phyloP scores from a whole-genome alignment of 2,329 filamentous ascomycete species.

The Curvularia sp. region DNA sequence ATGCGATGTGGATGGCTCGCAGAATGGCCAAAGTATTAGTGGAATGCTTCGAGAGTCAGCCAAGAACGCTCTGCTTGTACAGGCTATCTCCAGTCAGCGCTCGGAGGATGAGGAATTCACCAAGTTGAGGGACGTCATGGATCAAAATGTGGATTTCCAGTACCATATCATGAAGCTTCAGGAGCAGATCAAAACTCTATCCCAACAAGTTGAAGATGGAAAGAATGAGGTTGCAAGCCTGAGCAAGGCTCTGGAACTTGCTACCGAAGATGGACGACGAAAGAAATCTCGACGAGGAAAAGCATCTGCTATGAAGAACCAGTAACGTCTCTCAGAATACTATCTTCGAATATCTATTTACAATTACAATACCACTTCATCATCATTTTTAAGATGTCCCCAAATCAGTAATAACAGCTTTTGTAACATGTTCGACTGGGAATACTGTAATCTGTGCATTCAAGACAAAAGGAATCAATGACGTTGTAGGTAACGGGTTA shows the following conservation, averaged over 20 bases:
- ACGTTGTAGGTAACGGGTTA: constrained; percentile 3
- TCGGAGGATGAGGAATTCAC: constrained; percentile 4
- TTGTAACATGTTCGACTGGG: constrained; percentile 8
- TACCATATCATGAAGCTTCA: constrained; percentile 4
- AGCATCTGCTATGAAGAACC: constrained; percentile 5
- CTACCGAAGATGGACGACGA: constrained; percentile 6
- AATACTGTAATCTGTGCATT: constrained; percentile 19
- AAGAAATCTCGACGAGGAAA: constrained; percentile 15
- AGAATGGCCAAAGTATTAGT: constrained; percentile 21
- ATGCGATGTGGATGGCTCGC: background rate
- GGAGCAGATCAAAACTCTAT: constrained; percentile 3
- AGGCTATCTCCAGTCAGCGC: constrained; percentile 7
- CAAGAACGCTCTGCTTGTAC: constrained; percentile 17
- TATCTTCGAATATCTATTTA: too few species aligned
- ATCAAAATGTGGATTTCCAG: constrained; percentile 20
- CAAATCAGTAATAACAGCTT: constrained; percentile 13
- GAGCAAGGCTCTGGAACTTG: constrained; percentile 15
- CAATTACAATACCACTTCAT: too few species aligned
- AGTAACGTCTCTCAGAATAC: too few species aligned
- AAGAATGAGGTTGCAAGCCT: constrained; percentile 15
- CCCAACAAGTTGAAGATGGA: constrained; percentile 7
- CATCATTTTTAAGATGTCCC: too few species aligned
- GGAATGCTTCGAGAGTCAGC: constrained; percentile 22
- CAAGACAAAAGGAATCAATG: constrained; percentile 16
- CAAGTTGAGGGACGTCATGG: constrained; percentile 10